These are phyloP conservation scores for Nepenthes gracilis DNA, from an alignment of 148 eudicot genomes.

Conservation along the genomic window DNA sequence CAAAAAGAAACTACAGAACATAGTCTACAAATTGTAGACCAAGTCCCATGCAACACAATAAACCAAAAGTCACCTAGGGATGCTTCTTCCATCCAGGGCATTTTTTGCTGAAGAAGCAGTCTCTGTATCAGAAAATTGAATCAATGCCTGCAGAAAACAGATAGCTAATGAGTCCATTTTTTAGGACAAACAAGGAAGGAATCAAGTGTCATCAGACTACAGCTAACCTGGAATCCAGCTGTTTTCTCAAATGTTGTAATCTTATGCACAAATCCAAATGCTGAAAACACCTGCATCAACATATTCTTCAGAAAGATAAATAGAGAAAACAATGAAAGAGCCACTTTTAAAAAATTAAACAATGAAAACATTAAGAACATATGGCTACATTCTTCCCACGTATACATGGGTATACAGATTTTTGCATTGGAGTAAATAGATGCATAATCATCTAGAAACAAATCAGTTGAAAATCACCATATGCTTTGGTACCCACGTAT, in stretches of 20 bases:
- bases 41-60: conserved; percentile 23
- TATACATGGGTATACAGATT: too few relatives aligned
- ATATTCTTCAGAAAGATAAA: conserved; percentile 11
- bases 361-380: background rate
- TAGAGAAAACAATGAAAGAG: background rate
- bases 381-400: too few relatives aligned
- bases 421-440: too few relatives aligned
- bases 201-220: background rate
- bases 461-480: too few relatives aligned
- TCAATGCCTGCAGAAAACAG: conserved; percentile 53
- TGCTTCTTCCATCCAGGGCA: conserved; percentile 94
- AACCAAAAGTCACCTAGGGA: conserved; percentile 78
- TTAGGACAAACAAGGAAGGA: background rate
- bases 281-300: conserved; percentile 75
- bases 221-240: conserved; percentile 86
- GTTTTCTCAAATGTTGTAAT: conserved; percentile 98
- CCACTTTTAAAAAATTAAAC: background rate
- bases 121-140: conserved; percentile 87
- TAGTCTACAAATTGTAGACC: conserved; percentile 25
- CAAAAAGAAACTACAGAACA: conserved; percentile 13
- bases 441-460: too few relatives aligned
- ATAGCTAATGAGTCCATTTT: background rate
- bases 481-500: too few relatives aligned
- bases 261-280: conserved; percentile 95
- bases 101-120: conserved; percentile 89